Percentiles rank a stretch among this genome's conserved stretches.
Conservation (phyloP, 2,329 filamentous ascomycete species). For the Hypoxylon sp. region DNA sequence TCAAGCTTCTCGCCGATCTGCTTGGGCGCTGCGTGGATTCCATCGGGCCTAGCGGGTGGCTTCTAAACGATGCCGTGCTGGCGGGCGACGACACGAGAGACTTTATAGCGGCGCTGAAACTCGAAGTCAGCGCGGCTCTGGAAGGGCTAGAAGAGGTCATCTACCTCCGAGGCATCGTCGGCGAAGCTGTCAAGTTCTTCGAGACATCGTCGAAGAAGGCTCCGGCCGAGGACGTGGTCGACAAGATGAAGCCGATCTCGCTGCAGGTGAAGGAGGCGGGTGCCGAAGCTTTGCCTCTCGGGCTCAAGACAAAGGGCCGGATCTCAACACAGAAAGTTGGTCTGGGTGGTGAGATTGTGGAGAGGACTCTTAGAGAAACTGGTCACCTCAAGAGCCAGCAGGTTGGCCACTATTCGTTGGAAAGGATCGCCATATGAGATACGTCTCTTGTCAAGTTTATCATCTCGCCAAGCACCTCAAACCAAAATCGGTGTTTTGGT, state of each 20-base stretch:
- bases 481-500: not conserved
- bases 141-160: constrained; percentile 76
- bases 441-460: no score
- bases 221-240: constrained; percentile 39
- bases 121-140: constrained; percentile 74
- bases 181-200: constrained; percentile 72
- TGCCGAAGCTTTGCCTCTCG: constrained; percentile 70
- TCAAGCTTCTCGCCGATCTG: constrained; percentile 75
- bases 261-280: constrained; percentile 56
- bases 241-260: constrained; percentile 55
- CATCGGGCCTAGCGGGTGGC: constrained; percentile 77
- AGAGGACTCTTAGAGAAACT: constrained; percentile 75
- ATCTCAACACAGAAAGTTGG: constrained; percentile 67
- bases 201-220: constrained; percentile 49
- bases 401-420: constrained; percentile 83
- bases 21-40: constrained; percentile 79
- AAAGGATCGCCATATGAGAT: constrained; percentile 73
- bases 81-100: constrained; percentile 66
- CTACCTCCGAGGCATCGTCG: constrained; percentile 69
- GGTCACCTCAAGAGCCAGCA: constrained; percentile 81
- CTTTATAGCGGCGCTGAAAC: constrained; percentile 70
- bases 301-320: constrained; percentile 67
- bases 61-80: constrained; percentile 67
- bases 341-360: constrained; percentile 73
- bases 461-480: not conserved